Evolutionary conservation across 176 grass and related monocot genomes (phyloP), one percentile per base, ranked within the genome.

Genomic region (Cocos nucifera): DNA sequence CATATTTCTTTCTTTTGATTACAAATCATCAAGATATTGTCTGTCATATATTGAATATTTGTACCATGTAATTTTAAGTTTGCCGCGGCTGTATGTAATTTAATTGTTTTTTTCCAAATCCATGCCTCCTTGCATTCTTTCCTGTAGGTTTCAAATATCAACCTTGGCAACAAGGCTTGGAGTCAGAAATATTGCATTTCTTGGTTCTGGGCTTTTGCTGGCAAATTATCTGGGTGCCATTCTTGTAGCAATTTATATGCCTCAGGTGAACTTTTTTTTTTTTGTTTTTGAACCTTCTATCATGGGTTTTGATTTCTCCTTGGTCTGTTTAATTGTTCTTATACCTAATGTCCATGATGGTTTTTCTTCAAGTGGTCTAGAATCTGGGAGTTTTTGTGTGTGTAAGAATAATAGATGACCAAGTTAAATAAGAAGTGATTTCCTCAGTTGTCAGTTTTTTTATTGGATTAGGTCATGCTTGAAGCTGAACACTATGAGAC

Each of bases 141-240:
- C 57, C 20, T 17, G 19, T 44, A 98, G 86, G 65, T 98, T 81
- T 50, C 76, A 92, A 71, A 98, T 98, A 82, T 98, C 87, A 80
- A 98, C 93, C 23, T 79, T 98, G 76, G 87, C 84, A 16, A 98
- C 93, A 61, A 98, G 88, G 27, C 93, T 98, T 77, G 91, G 93
- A 83, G 93, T 97, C 66, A 97, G 93, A 71, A 97, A 97, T 50
- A 97, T 97, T 55, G 84, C 87, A 20, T 91, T 91, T 49, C 84
- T 97, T 83, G 93, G 93, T 56, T 88, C 87, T 48, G 84, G 84
- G 65, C 83, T 92, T 70, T 64, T 97, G 58, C n/a, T 91, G 62
- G 73, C 73, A 68, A 97, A 97, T 65, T 97, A 97, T 82, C 8
- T 91, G 73, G 74, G 69, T 66, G 93, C 93, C 77, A 86, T 92